Percentiles rank a stretch among this genome's conserved stretches.
These are phyloP conservation scores for Alternaria panax DNA, from an alignment of 2,329 filamentous ascomycete genomes.

Conservation along the genomic window DNA sequence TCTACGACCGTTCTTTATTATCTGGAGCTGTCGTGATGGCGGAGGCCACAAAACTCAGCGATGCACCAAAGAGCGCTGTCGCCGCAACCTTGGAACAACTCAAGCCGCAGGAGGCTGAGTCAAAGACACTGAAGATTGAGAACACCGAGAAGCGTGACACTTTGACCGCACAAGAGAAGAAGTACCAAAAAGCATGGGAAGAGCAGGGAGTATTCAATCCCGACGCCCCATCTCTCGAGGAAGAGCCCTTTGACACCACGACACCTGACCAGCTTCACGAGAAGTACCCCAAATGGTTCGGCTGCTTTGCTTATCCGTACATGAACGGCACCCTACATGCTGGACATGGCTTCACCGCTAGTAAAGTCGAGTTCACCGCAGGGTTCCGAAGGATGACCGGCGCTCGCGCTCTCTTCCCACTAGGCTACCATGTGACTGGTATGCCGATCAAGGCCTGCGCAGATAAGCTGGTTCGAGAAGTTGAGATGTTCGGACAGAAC, in stretches of 20 bases:
- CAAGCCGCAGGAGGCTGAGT: conserved; percentile 61
- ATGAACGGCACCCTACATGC: conserved; percentile 71
- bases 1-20: conserved; percentile 1
- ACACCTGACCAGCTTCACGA: conserved; percentile 76
- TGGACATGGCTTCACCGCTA: conserved; percentile 89
- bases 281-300: conserved; percentile 90
- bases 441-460: conserved; percentile 95
- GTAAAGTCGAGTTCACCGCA: conserved; percentile 90
- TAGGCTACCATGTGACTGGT: conserved; percentile 95
- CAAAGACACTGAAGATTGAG: conserved; percentile 71
- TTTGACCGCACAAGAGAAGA: conserved; percentile 84
- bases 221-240: conserved; percentile 79
- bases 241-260: conserved; percentile 78
- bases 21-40: conserved; percentile 36
- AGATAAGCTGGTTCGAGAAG: conserved; percentile 91
- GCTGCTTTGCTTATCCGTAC: conserved; percentile 71
- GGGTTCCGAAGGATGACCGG: conserved; percentile 91
- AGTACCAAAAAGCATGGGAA: conserved; percentile 88
- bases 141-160: conserved; percentile 87
- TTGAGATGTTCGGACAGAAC: conserved; percentile 84
- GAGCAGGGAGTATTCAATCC: conserved; percentile 80
- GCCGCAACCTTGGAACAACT: conserved; percentile 62
- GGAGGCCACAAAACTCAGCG: conserved; percentile 37
- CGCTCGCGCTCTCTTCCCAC: conserved; percentile 84
- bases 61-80: conserved; percentile 54